Evolutionary conservation across 352 stramenopile genomes (phyloP).

Genomic region (Phytophthora ohioensis): DNA sequence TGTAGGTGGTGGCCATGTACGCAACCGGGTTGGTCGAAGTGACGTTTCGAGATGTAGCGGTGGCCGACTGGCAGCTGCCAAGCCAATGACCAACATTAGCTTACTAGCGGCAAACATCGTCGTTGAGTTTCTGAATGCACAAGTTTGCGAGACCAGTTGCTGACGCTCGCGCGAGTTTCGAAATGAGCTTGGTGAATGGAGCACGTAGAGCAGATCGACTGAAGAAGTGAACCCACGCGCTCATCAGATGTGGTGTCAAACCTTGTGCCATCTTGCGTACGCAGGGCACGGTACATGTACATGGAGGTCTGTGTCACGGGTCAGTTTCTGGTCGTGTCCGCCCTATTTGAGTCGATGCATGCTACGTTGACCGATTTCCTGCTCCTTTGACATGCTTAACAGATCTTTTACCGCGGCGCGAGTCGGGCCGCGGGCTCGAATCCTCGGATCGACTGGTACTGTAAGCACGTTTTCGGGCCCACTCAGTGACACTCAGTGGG

Average conservation of each 20-base stretch:
- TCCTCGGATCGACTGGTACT: neutral
- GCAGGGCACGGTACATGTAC: conserved; percentile 19
- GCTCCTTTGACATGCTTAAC: conserved; percentile 15
- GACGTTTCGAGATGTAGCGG: conserved; percentile 27
- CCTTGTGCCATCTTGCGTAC: conserved; percentile 6
- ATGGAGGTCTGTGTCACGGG: conserved; percentile 9
- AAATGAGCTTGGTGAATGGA: conserved; percentile 19
- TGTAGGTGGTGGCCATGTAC: conserved; percentile 66
- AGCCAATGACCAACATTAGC: conserved; percentile 16
- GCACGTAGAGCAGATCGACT: neutral
- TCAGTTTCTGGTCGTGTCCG: conserved; percentile 31
- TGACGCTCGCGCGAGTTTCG: conserved; percentile 14
- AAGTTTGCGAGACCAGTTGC: conserved; percentile 2
- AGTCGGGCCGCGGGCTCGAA: conserved; percentile 21
- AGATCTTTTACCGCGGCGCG: conserved; percentile 11
- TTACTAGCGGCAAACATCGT: conserved; percentile 33
- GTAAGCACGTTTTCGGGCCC: too few relatives aligned
- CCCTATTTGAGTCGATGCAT: conserved; percentile 9
- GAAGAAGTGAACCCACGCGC: conserved; percentile 1
- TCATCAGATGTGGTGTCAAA: conserved; percentile 22
- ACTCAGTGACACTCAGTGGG: conserved; percentile 1
- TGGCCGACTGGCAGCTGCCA: conserved; percentile 6
- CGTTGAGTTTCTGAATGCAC: neutral
- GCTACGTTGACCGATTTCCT: conserved; percentile 14
- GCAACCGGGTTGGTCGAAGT: conserved; percentile 28